Evolutionary conservation across 1,284 basidiomycete species (phyloP).

Genomic region (Takashimella tepidaria): DNA sequence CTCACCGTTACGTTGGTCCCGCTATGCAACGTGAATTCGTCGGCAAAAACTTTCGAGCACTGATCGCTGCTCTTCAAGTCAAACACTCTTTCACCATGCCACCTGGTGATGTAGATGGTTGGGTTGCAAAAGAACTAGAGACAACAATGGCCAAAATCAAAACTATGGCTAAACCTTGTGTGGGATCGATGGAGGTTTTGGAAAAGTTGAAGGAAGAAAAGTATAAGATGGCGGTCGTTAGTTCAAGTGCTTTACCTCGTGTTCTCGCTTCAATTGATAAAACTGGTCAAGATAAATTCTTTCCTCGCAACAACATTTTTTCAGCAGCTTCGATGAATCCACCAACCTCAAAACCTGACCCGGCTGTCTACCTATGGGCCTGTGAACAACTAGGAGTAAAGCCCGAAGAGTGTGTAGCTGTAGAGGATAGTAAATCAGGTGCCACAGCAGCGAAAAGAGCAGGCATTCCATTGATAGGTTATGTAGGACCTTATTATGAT

Average conservation of each 20-base stretch:
- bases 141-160: slow-evolving; percentile 14
- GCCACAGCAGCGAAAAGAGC: slow-evolving; percentile 18
- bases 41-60: slow-evolving; percentile 27
- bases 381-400: slow-evolving; percentile 12
- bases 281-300: slow-evolving; percentile 15
- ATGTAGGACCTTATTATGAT: slow-evolving; percentile 22
- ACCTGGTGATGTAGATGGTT: slow-evolving; percentile 14
- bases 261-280: slow-evolving; percentile 20
- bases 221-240: slow-evolving; percentile 20
- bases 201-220: slow-evolving; percentile 5
- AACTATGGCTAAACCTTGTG: slow-evolving; percentile 12
- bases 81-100: slow-evolving; percentile 16
- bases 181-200: slow-evolving; percentile 13
- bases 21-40: slow-evolving; percentile 20
- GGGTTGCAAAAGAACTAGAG: slow-evolving; percentile 18
- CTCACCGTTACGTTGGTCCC: slow-evolving; percentile 14
- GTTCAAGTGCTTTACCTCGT: slow-evolving; percentile 18
- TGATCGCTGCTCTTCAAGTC: slow-evolving; percentile 14
- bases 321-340: slow-evolving; percentile 19
- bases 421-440: slow-evolving; percentile 24
- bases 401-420: slow-evolving; percentile 15
- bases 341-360: slow-evolving; percentile 28
- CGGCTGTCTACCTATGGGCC: slow-evolving; percentile 23
- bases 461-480: slow-evolving; percentile 21
- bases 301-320: slow-evolving; percentile 16